A percentile compares a stretch with the other conserved stretches of the same genome.
Evolutionary conservation across 2,329 filamentous ascomycete species (phyloP).

Genomic region (Hypoxylon sp.): DNA sequence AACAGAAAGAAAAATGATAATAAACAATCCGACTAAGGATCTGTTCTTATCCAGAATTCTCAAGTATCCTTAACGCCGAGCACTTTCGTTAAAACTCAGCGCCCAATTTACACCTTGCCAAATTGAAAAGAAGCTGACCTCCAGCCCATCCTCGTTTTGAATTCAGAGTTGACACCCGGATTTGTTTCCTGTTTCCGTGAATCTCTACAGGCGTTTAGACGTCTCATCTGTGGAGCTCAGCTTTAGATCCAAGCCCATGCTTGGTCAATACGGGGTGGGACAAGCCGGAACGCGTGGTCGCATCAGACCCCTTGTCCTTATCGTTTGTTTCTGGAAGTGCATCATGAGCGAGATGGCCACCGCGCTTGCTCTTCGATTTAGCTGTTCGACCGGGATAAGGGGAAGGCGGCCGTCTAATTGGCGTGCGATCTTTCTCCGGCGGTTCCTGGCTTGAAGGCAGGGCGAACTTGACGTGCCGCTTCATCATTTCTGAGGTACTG

Average conservation of each 20-base stretch:
- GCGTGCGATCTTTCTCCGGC: neutral
- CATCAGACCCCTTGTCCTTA: neutral
- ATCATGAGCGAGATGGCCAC: neutral
- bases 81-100: neutral
- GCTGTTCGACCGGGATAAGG: conserved; percentile 1
- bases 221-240: neutral
- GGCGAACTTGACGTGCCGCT: neutral
- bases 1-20: neutral
- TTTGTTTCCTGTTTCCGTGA: neutral
- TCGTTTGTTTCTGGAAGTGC: neutral
- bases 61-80: neutral
- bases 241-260: neutral
- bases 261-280: conserved; percentile 4
- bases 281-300: neutral
- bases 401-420: neutral
- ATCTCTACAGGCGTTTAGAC: neutral
- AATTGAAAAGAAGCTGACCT: neutral
- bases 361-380: neutral
- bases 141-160: neutral
- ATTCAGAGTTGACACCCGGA: neutral
- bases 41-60: neutral
- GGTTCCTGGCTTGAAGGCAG: neutral
- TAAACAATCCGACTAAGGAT: no score
- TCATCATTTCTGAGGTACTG: neutral
- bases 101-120: neutral